phyloP scores from a whole-genome alignment of 352 stramenopile species.

The Phytophthora sp. region DNA sequence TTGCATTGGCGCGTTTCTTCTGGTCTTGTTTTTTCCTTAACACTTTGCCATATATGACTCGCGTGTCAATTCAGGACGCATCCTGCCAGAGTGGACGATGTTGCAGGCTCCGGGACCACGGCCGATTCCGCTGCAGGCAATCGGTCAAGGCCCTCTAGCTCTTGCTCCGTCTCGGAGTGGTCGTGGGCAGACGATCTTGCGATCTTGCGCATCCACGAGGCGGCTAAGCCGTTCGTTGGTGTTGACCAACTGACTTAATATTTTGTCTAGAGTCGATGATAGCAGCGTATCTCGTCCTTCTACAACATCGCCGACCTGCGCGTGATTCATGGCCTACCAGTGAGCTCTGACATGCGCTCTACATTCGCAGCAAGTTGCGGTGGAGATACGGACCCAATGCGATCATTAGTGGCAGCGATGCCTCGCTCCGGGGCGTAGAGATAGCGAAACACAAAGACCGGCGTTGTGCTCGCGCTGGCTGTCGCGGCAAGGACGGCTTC shows the following conservation, averaged over 20 bases:
- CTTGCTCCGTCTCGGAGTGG: background rate
- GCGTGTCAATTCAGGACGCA: slow-evolving; percentile 9
- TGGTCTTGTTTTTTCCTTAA: slow-evolving; percentile 14
- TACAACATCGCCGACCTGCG: background rate
- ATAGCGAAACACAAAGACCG: background rate
- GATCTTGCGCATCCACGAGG: background rate
- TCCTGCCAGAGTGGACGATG: background rate
- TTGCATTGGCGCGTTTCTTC: background rate
- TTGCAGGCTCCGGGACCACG: background rate
- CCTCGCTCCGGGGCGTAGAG: background rate
- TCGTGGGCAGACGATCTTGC: background rate
- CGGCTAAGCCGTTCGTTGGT: background rate
- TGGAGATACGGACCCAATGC: too few relatives aligned
- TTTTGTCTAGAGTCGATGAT: background rate
- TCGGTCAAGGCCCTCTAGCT: background rate
- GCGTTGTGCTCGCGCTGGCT: background rate
- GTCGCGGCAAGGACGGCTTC: background rate
- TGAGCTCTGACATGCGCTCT: background rate
- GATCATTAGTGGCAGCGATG: too few relatives aligned
- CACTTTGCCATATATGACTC: slow-evolving; percentile 8
- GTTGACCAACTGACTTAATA: background rate
- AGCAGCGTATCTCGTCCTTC: background rate
- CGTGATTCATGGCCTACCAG: background rate
- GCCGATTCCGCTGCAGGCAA: background rate
- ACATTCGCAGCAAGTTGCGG: too few relatives aligned